These are phyloP conservation scores for Ophiostoma angusticollis DNA, from an alignment of 2,329 filamentous ascomycete species.

Conservation along the genomic window DNA sequence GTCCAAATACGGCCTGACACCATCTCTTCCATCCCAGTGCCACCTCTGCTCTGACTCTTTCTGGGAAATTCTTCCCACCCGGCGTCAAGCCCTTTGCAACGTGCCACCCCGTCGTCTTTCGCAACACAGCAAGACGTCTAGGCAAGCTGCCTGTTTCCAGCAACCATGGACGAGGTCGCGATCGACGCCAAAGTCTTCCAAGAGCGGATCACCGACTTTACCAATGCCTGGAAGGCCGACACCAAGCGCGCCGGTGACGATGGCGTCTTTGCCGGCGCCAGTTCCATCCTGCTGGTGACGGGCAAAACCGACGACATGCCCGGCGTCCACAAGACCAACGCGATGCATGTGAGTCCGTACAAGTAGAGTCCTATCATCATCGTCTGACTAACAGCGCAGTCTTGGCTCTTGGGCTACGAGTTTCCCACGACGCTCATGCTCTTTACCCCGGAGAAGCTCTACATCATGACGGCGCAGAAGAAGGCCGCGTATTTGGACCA, in stretches of 20 bases:
- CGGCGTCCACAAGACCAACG: slow-evolving; percentile 90
- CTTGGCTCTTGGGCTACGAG: slow-evolving; percentile 97
- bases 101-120: too few relatives aligned
- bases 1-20: too few relatives aligned
- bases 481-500: slow-evolving; percentile 95
- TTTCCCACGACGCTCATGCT: slow-evolving; percentile 94
- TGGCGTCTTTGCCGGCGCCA: slow-evolving; percentile 70
- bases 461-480: slow-evolving; percentile 90
- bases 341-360: slow-evolving; percentile 59
- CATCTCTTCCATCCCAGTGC: too few relatives aligned
- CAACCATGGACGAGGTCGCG: slow-evolving; percentile 66
- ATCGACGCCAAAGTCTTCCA: slow-evolving; percentile 93
- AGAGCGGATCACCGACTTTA: slow-evolving; percentile 76
- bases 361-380: background rate
- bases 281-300: slow-evolving; percentile 80
- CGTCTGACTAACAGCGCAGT: slow-evolving; percentile 45
- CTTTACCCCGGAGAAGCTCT: slow-evolving; percentile 75
- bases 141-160: slow-evolving; percentile 16
- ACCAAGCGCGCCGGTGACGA: slow-evolving; percentile 73
- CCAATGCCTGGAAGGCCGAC: slow-evolving; percentile 91
- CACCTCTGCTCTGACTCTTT: too few relatives aligned
- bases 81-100: too few relatives aligned
- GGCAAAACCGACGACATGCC: slow-evolving; percentile 86
- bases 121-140: too few relatives aligned
- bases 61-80: too few relatives aligned